These are phyloP conservation scores for Ophiostoma novo-ulmi DNA, from an alignment of 2,329 filamentous ascomycete species.

Conservation along the genomic window DNA sequence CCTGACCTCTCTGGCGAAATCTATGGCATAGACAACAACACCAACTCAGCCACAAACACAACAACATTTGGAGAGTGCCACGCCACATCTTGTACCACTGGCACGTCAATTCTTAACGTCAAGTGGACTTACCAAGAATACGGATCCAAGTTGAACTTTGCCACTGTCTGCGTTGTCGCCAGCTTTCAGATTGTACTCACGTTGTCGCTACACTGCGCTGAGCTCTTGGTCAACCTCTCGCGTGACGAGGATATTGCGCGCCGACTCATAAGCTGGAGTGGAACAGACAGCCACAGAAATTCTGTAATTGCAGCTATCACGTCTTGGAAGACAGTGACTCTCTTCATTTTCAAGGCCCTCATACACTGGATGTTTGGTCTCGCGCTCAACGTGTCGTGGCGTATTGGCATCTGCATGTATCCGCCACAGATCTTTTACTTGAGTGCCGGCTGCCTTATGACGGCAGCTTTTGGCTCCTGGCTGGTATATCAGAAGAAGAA, in stretches of 20 bases:
- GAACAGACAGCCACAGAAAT: conserved; percentile 31
- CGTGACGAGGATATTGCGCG: conserved; percentile 33
- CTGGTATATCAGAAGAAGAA: not conserved
- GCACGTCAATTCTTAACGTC: conserved; percentile 32
- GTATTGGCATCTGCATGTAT: conserved; percentile 33
- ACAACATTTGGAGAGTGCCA: conserved; percentile 25
- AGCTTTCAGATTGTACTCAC: conserved; percentile 31
- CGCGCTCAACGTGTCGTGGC: conserved; percentile 31
- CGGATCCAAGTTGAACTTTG: not conserved
- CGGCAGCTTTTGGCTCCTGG: conserved; percentile 19
- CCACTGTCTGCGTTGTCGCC: conserved; percentile 31
- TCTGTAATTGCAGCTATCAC: conserved; percentile 31
- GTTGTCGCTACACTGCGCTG: conserved; percentile 30
- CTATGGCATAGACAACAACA: conserved; percentile 29
- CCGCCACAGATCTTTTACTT: conserved; percentile 34
- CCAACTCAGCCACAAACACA: conserved; percentile 29
- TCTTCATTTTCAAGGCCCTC: conserved; percentile 32
- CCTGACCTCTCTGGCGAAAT: conserved; percentile 27
- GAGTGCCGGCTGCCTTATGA: conserved; percentile 27
- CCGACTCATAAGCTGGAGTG: conserved; percentile 28
- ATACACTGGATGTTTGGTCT: conserved; percentile 35
- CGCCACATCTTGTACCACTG: conserved; percentile 29
- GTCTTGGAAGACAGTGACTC: conserved; percentile 31
- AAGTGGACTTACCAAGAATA: conserved; percentile 20
- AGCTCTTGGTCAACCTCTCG: conserved; percentile 30